Evolutionary conservation across 768 basidiomycete genomes (phyloP).

Genomic region (Terana coerulea): DNA sequence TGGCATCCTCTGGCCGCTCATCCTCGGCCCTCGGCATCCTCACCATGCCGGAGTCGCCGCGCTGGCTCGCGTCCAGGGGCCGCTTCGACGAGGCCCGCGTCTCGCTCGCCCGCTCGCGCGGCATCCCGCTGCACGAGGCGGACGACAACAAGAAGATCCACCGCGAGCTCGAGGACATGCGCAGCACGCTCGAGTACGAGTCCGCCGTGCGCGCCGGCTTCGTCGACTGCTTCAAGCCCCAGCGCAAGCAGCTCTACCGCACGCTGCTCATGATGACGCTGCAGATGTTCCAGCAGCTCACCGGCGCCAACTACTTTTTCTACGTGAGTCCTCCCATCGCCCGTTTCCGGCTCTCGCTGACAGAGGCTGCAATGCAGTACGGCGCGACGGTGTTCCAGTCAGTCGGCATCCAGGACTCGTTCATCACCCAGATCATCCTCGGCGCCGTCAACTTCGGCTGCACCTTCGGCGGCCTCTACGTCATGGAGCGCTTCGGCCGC

Average conservation of each 20-base stretch:
- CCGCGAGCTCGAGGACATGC: slow-evolving; percentile 47
- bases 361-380: slow-evolving; percentile 19
- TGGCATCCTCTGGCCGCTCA: slow-evolving; percentile 57
- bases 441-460: slow-evolving; percentile 70
- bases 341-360: not conserved
- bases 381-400: slow-evolving; percentile 62
- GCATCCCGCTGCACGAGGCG: slow-evolving; percentile 39
- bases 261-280: slow-evolving; percentile 61
- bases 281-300: slow-evolving; percentile 71
- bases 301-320: slow-evolving; percentile 68
- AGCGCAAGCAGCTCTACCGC: slow-evolving; percentile 58
- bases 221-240: slow-evolving; percentile 61
- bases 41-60: slow-evolving; percentile 66
- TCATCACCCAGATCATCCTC: slow-evolving; percentile 71
- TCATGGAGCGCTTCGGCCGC: slow-evolving; percentile 71
- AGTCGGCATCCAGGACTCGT: slow-evolving; percentile 51
- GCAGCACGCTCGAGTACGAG: slow-evolving; percentile 47
- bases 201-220: slow-evolving; percentile 45
- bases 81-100: slow-evolving; percentile 44
- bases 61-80: slow-evolving; percentile 54
- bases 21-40: slow-evolving; percentile 62
- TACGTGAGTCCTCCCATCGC: slow-evolving; percentile 33
- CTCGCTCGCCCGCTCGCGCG: slow-evolving; percentile 46
- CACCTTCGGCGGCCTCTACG: slow-evolving; percentile 69
- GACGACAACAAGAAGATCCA: slow-evolving; percentile 38